Conservation (phyloP, 352 stramenopile species). For the Albugo candida region DNA sequence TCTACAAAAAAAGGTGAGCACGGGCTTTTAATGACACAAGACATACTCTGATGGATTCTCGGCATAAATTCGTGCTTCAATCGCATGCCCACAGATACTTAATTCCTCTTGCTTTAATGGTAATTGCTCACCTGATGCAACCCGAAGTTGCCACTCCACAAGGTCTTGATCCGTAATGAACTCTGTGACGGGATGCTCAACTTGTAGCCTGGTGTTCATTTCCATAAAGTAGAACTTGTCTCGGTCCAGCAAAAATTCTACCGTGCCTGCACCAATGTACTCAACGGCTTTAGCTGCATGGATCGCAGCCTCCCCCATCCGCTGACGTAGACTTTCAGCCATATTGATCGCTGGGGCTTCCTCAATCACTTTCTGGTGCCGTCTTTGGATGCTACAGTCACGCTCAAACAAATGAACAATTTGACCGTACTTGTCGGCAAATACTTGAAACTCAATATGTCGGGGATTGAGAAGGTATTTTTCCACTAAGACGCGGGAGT, state of each 20-base stretch:
- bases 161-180: conserved; percentile 78
- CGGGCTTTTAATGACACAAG: not conserved
- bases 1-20: not conserved
- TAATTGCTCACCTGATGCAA: conserved; percentile 80
- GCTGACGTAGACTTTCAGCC: conserved; percentile 50
- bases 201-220: conserved; percentile 93
- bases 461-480: conserved; percentile 79
- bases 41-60: conserved; percentile 83
- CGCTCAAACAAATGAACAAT: conserved; percentile 80
- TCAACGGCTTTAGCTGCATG: conserved; percentile 77
- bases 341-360: conserved; percentile 81
- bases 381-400: conserved; percentile 80
- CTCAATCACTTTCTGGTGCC: conserved; percentile 90
- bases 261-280: conserved; percentile 84
- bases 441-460: conserved; percentile 88
- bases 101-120: conserved; percentile 80
- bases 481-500: conserved; percentile 81
- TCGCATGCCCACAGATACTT: conserved; percentile 71
- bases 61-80: conserved; percentile 89
- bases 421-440: conserved; percentile 82
- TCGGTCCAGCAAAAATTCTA: conserved; percentile 87
- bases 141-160: conserved; percentile 88
- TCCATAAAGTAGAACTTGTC: conserved; percentile 93
- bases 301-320: conserved; percentile 80
- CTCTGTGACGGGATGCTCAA: conserved; percentile 86